A percentile compares a stretch with the other conserved stretches of the same genome.
phyloP scores from a whole-genome alignment of 805 yeast species.

The Kluyveromyces siamensis region DNA sequence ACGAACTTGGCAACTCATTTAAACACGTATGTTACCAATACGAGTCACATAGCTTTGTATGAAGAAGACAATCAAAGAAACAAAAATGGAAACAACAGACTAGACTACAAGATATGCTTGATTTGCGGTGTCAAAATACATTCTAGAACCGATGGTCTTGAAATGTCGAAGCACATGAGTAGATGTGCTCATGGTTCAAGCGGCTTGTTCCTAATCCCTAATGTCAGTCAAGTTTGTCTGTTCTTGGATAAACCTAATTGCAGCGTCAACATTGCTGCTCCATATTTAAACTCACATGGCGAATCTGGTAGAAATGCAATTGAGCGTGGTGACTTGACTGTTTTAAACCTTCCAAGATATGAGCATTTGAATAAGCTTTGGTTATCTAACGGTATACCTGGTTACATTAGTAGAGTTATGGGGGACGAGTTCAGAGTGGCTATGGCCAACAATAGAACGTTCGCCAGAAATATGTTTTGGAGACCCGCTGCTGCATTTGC shows the following conservation, averaged over 20 bases:
- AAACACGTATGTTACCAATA: conserved; percentile 30
- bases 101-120: conserved; percentile 38
- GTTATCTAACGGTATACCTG: conserved; percentile 50
- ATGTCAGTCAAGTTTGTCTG: conserved; percentile 26
- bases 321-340: conserved; percentile 47
- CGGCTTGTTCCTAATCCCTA: conserved; percentile 31
- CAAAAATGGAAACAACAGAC: conserved; percentile 25
- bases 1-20: conserved; percentile 43
- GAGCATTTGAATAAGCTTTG: conserved; percentile 48
- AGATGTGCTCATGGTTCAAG: conserved; percentile 26
- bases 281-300: conserved; percentile 68
- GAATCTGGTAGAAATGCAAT: conserved; percentile 53
- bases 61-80: conserved; percentile 24
- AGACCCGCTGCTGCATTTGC: conserved; percentile 16
- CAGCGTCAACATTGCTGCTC: conserved; percentile 41
- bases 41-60: conserved; percentile 19
- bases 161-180: conserved; percentile 23
- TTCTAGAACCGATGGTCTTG: conserved; percentile 23
- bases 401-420: conserved; percentile 35
- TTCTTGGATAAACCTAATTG: conserved; percentile 27
- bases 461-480: conserved; percentile 20
- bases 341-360: conserved; percentile 44
- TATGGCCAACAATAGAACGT: conserved; percentile 6
- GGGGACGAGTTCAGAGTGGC: conserved; percentile 28
- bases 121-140: conserved; percentile 37